phyloP scores from a whole-genome alignment of 768 basidiomycete genomes.

The Pleurotus pulmonarius region DNA sequence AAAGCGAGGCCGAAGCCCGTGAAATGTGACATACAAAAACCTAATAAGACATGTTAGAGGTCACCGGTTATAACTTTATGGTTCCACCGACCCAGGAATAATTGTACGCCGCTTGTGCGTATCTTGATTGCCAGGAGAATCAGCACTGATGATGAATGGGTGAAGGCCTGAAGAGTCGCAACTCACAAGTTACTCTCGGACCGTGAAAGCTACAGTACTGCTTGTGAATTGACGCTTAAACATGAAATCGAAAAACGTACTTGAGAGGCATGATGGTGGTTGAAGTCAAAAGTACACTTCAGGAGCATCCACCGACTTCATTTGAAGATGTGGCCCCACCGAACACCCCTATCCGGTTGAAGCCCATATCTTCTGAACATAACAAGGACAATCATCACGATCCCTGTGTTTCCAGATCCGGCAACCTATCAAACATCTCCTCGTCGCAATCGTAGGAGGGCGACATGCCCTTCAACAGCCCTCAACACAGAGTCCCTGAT shows the following conservation, averaged over 20 bases:
- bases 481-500: no score
- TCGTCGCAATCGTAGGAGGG: neutral
- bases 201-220: conserved; percentile 18
- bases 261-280: conserved; percentile 3
- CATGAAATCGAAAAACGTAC: neutral
- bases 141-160: neutral
- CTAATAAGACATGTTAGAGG: conserved; percentile 12
- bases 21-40: conserved; percentile 32
- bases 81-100: conserved; percentile 24
- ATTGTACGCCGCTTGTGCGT: conserved; percentile 26
- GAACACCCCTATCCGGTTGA: neutral
- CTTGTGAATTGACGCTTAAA: no score
- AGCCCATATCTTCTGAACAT: neutral
- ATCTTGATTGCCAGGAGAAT: conserved; percentile 14
- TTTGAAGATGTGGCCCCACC: no score
- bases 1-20: conserved; percentile 25
- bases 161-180: neutral
- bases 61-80: neutral
- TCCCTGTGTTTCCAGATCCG: neutral
- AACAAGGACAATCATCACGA: neutral
- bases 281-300: neutral
- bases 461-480: neutral
- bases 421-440: neutral
- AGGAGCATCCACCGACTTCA: neutral
- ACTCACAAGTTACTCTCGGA: conserved; percentile 20